Conservation (phyloP, 2,329 filamentous ascomycete genomes). For the Aureobasidium subglaciale region DNA sequence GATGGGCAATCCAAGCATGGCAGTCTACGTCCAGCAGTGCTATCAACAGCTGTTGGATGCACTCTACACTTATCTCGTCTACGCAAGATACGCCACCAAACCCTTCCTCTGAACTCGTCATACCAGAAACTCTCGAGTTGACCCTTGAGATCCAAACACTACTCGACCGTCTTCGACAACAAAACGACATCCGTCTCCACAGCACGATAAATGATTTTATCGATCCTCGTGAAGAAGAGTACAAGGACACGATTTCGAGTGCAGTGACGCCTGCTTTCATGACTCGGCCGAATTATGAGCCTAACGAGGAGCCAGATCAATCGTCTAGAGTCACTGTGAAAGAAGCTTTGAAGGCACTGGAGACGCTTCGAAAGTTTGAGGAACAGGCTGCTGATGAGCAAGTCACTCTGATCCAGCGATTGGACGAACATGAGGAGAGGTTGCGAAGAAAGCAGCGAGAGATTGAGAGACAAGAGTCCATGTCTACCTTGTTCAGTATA, state of each 20-base stretch:
- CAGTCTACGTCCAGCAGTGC: not conserved
- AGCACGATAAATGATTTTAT: not conserved
- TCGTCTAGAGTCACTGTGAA: not conserved
- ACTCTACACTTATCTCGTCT: not conserved
- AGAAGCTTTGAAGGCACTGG: not conserved
- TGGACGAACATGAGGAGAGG: not conserved
- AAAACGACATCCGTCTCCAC: not conserved
- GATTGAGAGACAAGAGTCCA: not conserved
- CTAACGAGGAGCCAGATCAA: not conserved
- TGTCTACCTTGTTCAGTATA: not conserved
- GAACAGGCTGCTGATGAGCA: not conserved
- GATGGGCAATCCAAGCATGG: slow-evolving; percentile 15
- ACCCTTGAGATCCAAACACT: not conserved
- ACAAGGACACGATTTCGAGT: not conserved
- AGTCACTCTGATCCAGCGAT: not conserved
- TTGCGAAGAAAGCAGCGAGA: not conserved
- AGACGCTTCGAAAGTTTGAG: not conserved
- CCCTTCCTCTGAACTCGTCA: not conserved
- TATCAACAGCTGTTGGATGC: slow-evolving; percentile 11
- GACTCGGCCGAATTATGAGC: not conserved
- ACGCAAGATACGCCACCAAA: not conserved
- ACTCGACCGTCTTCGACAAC: not conserved
- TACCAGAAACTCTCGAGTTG: not conserved
- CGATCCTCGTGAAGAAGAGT: slow-evolving; percentile 7
- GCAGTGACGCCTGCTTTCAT: not conserved